These are phyloP conservation scores for Pseudopithomyces chartarum DNA, from an alignment of 2,329 filamentous ascomycete species.

Conservation along the genomic window DNA sequence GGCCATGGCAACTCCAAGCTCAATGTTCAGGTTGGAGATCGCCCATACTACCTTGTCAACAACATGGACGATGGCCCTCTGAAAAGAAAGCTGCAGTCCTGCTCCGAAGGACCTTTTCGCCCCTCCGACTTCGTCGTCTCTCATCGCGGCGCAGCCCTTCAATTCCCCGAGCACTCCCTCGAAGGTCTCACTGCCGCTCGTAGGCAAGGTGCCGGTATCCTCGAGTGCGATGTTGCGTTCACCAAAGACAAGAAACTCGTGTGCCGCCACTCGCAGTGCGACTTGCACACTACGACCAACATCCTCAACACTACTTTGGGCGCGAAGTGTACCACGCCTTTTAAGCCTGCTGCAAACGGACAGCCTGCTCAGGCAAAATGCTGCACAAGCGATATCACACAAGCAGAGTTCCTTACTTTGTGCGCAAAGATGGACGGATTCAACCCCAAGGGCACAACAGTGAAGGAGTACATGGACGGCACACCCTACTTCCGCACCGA, in stretches of 20 bases:
- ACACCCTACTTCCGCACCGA: conserved; percentile 68
- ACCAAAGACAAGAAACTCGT: conserved; percentile 46
- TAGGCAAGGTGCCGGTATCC: conserved; percentile 42
- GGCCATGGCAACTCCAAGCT: conserved; percentile 26
- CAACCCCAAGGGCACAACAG: conserved; percentile 66
- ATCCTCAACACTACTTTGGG: conserved; percentile 42
- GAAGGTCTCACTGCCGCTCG: conserved; percentile 38
- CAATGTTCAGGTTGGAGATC: conserved; percentile 42
- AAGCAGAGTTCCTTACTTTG: conserved; percentile 68
- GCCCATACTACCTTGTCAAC: conserved; percentile 44
- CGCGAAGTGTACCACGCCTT: conserved; percentile 43
- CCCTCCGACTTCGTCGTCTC: conserved; percentile 41
- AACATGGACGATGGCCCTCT: conserved; percentile 45
- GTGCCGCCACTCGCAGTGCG: conserved; percentile 45
- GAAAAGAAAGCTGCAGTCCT: conserved; percentile 44
- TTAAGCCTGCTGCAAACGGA: conserved; percentile 37
- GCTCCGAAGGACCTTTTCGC: conserved; percentile 44
- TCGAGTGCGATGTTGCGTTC: conserved; percentile 47
- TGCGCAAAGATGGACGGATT: conserved; percentile 68
- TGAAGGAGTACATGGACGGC: conserved; percentile 62
- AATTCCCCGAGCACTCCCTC: conserved; percentile 44
- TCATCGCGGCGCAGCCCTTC: conserved; percentile 43
- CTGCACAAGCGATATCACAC: conserved; percentile 73
- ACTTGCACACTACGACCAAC: conserved; percentile 46
- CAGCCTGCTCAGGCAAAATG: conserved; percentile 65